These are phyloP conservation scores for Carallia brachiata DNA, from an alignment of 345 rosid genomes.

Conservation along the genomic window DNA sequence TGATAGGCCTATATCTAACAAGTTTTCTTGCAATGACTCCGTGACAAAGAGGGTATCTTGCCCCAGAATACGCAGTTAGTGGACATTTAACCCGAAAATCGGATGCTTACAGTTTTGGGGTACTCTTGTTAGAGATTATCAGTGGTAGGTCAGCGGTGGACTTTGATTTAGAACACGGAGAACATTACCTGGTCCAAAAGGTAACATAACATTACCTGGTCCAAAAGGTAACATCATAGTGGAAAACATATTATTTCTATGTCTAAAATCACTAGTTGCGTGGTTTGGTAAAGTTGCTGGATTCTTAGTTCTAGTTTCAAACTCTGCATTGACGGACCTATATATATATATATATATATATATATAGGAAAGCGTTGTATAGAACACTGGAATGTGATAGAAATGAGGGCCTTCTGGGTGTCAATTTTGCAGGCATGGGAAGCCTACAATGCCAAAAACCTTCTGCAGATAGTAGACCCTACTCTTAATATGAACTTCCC, in stretches of 20 bases:
- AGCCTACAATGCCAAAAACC: constrained; percentile 25
- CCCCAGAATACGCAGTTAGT: constrained; percentile 54
- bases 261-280: too few species aligned
- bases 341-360: too few species aligned
- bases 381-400: background rate
- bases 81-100: constrained; percentile 52
- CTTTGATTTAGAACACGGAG: constrained; percentile 48
- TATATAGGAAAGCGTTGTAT: too few species aligned
- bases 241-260: background rate
- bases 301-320: too few species aligned
- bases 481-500: constrained; percentile 31
- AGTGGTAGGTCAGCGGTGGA: constrained; percentile 41
- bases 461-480: constrained; percentile 43
- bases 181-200: constrained; percentile 54
- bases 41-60: constrained; percentile 51
- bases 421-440: constrained; percentile 53
- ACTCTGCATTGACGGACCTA: too few species aligned
- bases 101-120: constrained; percentile 63
- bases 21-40: constrained; percentile 12
- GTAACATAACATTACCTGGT: constrained; percentile 15
- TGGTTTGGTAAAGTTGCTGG: too few species aligned
- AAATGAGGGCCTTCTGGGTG: background rate
- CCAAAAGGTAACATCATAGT: constrained; percentile 36
- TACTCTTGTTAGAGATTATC: constrained; percentile 49
- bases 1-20: constrained; percentile 13